Evolutionary conservation across 2,329 filamentous ascomycete species (phyloP), one percentile per base, ranked within the genome.

Genomic region (Raffaelea albimanens): DNA sequence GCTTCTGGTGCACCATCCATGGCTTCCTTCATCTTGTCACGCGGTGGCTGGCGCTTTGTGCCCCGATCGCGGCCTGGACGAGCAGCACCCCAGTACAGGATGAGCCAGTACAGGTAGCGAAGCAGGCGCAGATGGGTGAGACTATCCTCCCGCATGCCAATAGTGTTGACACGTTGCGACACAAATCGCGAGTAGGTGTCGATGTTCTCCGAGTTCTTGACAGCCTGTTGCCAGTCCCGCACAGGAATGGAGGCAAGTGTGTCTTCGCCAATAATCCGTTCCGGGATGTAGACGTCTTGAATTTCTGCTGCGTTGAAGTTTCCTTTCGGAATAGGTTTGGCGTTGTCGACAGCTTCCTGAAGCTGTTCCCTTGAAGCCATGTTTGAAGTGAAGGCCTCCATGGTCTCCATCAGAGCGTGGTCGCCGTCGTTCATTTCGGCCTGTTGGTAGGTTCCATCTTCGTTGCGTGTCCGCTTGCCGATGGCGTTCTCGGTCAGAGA

Each of bases 401-500:
- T 83, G 16, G 72, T 73, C 20, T 75, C 69, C 54, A 90, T 71
- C 46, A 88, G 75, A 8, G 76, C 79, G 43, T 69, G 66, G 42
- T 78, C 72, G 3, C 76, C 71, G 33, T 73, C 66, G n/a, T 29
- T 36, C 45, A 55, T 38, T 23, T 44, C 29, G 43, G 45, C 47
- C 3, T 47, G 33, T 14, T 49, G 40, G 40, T 41, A 54, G 49
- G 76, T 72, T 34, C 74, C 67, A 51, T 77, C 75, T 33, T 64
- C 60, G 58, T 62, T 61, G 39, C 70, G 64, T 39, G 65, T 67
- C 55, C 53, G 50, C 10, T 25, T 47, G 23, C 51, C 49, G 33
- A 91, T 87, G 18, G 84, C 83, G 59, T 90, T 89, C 57, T 85
- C 74, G 2, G 80, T 80, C 53, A 77, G 72, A 48, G 82, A 76